Percentiles rank a stretch among this genome's conserved stretches.
Conservation (phyloP, 257 asterid genomes). For the Solanum pinnatisectum region DNA sequence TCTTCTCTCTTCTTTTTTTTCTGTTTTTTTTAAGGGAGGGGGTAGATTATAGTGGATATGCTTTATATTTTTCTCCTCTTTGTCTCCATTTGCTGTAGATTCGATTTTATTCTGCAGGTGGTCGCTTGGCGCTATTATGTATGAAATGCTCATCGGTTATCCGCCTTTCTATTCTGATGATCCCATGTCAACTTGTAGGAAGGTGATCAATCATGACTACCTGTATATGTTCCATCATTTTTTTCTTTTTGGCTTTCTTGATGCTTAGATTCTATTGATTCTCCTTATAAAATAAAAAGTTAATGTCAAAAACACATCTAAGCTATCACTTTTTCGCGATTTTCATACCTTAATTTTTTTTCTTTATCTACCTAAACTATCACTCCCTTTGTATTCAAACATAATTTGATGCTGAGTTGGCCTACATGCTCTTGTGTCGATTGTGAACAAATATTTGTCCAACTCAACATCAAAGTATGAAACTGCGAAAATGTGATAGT, state of each 20-base stretch:
- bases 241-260: neutral
- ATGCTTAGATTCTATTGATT: neutral
- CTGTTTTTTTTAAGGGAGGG: neutral
- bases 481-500: neutral
- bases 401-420: neutral
- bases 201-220: conserved; percentile 13
- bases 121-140: conserved; percentile 44
- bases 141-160: conserved; percentile 39
- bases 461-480: neutral
- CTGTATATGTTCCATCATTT: neutral
- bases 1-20: neutral
- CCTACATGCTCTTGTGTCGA: neutral
- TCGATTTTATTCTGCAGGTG: conserved; percentile 16
- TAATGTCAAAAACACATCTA: neutral
- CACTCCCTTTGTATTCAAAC: neutral
- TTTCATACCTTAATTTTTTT: neutral
- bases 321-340: neutral
- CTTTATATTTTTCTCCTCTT: neutral
- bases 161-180: conserved; percentile 43
- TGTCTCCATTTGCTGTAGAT: neutral
- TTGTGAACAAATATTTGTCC: neutral
- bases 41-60: neutral
- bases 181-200: conserved; percentile 33
- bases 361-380: neutral
- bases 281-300: neutral